Evolutionary conservation across 140 eudicot species (phyloP), one percentile per base, ranked within the genome.

Genomic region (Stevia rebaudiana): DNA sequence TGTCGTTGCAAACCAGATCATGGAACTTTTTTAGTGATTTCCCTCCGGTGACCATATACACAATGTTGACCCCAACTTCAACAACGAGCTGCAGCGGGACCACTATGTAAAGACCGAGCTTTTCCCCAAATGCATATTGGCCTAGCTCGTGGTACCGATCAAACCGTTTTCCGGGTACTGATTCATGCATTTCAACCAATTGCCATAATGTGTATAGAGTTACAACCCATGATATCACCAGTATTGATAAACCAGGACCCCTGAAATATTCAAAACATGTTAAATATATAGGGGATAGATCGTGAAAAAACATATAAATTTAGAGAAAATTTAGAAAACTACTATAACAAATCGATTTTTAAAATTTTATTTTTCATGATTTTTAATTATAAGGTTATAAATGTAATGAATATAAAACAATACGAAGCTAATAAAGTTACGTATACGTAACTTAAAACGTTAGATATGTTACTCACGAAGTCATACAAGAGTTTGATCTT

Each of bases 111-210:
- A 80, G 76, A 6, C 90, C 90, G 13, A 84, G 90, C 69, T 84
- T 81, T 46, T 81, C 82, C 0, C 91, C 91, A 50, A 84, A 84
- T 6, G 82, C 84, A 54, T 84, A 59, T 23, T 84, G 91, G 6
- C 91, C 91, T 8, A 84, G 74, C 82, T 84, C 63, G 12, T 57
- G 63, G 44, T 57, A 57, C 17, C 63, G 43, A 28, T 57, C 63
- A 17, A 57, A 57, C 84, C 88, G 82, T 67, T 61, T 85, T 30
- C 94, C 94, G 0, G 84, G 87, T 16, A 81, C 83, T 80, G 73
- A 79, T 60, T 85, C 89, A 37, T 85, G 94, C 94, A 85, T 85
- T 44, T 85, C 80, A 49, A 85, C 94, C 94, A 85, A 82, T 73
- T 85, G 88, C 94, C 94, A 85, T 33, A 85, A 21, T 0, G 88